These are phyloP conservation scores for Breynia disticha DNA, from an alignment of 441 rosid species.

Conservation along the genomic window DNA sequence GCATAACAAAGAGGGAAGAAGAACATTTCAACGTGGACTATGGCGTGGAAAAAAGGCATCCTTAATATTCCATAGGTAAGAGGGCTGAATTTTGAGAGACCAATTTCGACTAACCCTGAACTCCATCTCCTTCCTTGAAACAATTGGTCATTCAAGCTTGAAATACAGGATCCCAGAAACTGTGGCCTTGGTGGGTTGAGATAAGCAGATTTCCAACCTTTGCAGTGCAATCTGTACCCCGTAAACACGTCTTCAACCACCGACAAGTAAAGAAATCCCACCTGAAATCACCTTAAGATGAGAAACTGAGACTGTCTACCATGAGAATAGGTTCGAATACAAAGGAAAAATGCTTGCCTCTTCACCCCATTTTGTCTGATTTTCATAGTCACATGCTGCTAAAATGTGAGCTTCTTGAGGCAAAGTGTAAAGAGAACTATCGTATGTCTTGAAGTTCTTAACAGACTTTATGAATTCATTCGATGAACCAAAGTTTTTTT, in stretches of 20 bases:
- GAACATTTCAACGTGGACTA: constrained; percentile 16
- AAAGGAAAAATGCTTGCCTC: constrained; percentile 15
- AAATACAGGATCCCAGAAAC: constrained; percentile 24
- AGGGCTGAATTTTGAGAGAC: constrained; percentile 31
- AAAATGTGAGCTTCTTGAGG: constrained; percentile 3
- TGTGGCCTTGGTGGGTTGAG: constrained; percentile 24
- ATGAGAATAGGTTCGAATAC: not conserved
- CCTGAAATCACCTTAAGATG: constrained; percentile 9
- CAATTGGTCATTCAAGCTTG: constrained; percentile 18
- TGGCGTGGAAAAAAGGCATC: constrained; percentile 16
- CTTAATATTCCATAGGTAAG: constrained; percentile 23
- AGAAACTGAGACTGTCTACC: too few relatives aligned
- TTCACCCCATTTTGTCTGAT: constrained; percentile 34
- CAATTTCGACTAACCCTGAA: constrained; percentile 19
- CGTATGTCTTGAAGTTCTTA: not conserved
- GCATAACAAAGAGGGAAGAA: constrained; percentile 9
- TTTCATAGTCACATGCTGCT: constrained; percentile 25
- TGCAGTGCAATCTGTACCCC: constrained; percentile 26
- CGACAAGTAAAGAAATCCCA: constrained; percentile 28
- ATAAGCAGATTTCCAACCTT: constrained; percentile 33
- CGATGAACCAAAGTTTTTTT: constrained; percentile 4
- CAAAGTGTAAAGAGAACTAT: not conserved
- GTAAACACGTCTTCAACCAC: constrained; percentile 40
- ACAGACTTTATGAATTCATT: constrained; percentile 6
- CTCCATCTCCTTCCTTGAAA: constrained; percentile 30